Evolutionary conservation across 805 yeast species (phyloP).

Genomic region (Barnettozyma sp.): DNA sequence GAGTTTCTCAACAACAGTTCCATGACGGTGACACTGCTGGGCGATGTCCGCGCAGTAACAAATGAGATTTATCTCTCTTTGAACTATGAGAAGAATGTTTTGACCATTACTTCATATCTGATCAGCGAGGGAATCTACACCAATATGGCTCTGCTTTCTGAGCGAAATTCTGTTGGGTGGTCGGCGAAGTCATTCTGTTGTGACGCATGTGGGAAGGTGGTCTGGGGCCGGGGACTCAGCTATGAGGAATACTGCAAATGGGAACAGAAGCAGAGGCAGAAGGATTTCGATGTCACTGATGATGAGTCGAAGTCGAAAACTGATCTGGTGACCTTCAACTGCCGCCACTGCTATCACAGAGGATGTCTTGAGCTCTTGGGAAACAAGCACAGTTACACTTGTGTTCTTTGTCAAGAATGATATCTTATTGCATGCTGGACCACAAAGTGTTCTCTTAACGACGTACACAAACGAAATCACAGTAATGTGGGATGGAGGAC

Average conservation of each 20-base stretch:
- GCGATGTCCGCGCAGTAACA: conserved; percentile 53
- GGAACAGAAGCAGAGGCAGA: conserved; percentile 39
- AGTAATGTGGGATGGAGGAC: no score
- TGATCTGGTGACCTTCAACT: conserved; percentile 49
- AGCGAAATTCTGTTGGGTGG: conserved; percentile 55
- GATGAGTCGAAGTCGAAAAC: conserved; percentile 5
- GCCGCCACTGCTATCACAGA: conserved; percentile 60
- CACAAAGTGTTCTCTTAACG: neutral
- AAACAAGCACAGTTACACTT: conserved; percentile 23
- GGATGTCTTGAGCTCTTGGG: conserved; percentile 49
- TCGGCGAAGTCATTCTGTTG: conserved; percentile 49
- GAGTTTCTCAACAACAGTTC: conserved; percentile 45
- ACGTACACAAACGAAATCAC: no score
- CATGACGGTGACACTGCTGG: conserved; percentile 41
- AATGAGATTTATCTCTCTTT: conserved; percentile 59
- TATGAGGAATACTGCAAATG: conserved; percentile 46
- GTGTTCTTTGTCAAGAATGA: conserved; percentile 35
- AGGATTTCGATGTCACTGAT: conserved; percentile 21
- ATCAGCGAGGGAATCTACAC: conserved; percentile 50
- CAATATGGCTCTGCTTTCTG: conserved; percentile 37
- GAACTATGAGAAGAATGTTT: conserved; percentile 53
- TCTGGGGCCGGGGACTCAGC: conserved; percentile 63
- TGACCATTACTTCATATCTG: conserved; percentile 43
- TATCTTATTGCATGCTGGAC: neutral
- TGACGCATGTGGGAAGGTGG: conserved; percentile 64